Conservation (phyloP, 2,329 filamentous ascomycete genomes). For the Colletotrichum graminicola region DNA sequence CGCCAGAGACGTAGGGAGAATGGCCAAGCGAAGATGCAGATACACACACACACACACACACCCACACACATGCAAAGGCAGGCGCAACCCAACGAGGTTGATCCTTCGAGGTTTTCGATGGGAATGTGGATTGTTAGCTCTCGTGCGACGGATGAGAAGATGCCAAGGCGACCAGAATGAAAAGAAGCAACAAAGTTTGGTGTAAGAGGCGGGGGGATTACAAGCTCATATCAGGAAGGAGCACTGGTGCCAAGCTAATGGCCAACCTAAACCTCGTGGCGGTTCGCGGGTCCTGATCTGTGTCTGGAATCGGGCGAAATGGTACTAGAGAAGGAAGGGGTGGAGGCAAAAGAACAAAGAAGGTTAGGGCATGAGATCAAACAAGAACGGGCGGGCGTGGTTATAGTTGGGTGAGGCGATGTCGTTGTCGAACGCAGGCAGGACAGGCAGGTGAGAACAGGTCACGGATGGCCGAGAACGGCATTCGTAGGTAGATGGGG, state of each 20-base stretch:
- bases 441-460: background rate
- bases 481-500: background rate
- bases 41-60: too few species aligned
- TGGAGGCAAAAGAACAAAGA: background rate
- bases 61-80: too few species aligned
- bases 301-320: background rate
- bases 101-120: background rate
- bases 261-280: background rate
- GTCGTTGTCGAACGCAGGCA: background rate
- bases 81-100: background rate
- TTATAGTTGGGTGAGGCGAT: conserved; percentile 5
- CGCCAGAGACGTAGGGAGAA: background rate
- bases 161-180: background rate
- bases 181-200: background rate
- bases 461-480: background rate
- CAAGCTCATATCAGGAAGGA: conserved; percentile 14
- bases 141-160: background rate
- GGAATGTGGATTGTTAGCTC: background rate
- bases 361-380: conserved; percentile 16
- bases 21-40: background rate
- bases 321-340: background rate
- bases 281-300: background rate
- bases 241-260: background rate
- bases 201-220: conserved; percentile 3
- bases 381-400: background rate